Base-by-base conservation (phyloP, 495 filamentous ascomycete species). In the Penicillium cosmopolitanum region DNA sequence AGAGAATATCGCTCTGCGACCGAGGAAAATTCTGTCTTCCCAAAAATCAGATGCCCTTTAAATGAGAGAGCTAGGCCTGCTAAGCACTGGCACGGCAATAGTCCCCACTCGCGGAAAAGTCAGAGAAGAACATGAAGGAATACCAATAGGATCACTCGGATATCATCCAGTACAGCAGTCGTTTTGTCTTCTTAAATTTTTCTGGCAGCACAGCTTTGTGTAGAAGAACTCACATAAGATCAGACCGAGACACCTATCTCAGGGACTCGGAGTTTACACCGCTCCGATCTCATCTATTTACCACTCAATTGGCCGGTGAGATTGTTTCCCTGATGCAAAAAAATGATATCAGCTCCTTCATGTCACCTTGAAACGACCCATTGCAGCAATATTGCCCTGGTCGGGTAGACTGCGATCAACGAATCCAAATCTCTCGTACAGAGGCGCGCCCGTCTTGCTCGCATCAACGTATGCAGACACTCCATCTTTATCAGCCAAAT, bases 401-500 rank as follows among this genome's bases (percentile, higher is more conserved):
- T 52, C 59, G 2, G 62, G 61, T 34, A 64, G 48, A 38, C 64
- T 69, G 16, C 57, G 43, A 56, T 73, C 68, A 35, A 71, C 68
- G 58, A 77, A 75, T 8, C 73, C 73, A 50, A 66, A 57, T 50
- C 61, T 69, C 51, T 63, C 54, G 58, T 74, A 74, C 18, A 76
- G 40, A 7, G 64, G 59, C 4, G 53, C 58, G 11, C 72, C 73
- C 11, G 55, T 67, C 55, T 68, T 63, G 42, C 69, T 71, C 9
- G 70, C 69, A 60, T 77, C 70, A 12, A 75, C 57, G 55, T 75
- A 76, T 4, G 65, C 66, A 12, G 60, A 51, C 2, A 67, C 62
- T 1, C 70, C 66, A 19, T 73, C 62, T 33, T 62, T 36, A 60
- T 80, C 76, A 1, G 80, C 78, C 36, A 69, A 57, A 16, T 75